Percentiles rank a stretch among this genome's conserved stretches.
Evolutionary conservation across 2,329 filamentous ascomycete genomes (phyloP).

Genomic region (Aspergillus sp.): DNA sequence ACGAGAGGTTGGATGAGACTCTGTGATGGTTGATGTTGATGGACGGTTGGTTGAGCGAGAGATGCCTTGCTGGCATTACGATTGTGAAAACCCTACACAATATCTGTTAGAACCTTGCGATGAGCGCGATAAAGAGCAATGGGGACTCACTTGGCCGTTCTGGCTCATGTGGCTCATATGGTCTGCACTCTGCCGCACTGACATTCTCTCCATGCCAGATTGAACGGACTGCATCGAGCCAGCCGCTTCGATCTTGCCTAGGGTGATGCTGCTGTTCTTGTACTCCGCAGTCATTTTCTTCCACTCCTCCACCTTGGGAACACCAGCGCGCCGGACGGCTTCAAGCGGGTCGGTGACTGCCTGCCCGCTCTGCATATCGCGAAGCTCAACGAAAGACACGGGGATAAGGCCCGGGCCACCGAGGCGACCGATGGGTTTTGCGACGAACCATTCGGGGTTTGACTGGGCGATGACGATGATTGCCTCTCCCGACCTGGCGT

Average conservation of each 20-base stretch:
- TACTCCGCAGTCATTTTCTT: constrained; percentile 99
- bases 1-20: constrained; percentile 56
- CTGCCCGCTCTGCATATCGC: constrained; percentile 86
- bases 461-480: constrained; percentile 99
- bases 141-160: constrained; percentile 51
- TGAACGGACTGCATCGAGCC: constrained; percentile 58
- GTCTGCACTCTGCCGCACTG: constrained; percentile 57
- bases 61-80: constrained; percentile 39
- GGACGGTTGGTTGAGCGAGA: constrained; percentile 33
- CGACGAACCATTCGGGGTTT: constrained; percentile 98
- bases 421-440: constrained; percentile 96
- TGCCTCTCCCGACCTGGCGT: constrained; percentile 90
- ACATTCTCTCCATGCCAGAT: constrained; percentile 75
- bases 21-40: constrained; percentile 41
- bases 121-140: neutral
- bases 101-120: neutral
- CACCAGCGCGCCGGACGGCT: constrained; percentile 82
- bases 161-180: constrained; percentile 53
- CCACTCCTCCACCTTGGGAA: constrained; percentile 96
- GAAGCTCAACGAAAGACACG: constrained; percentile 93
- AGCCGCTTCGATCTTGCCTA: constrained; percentile 76
- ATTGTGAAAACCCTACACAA: constrained; percentile 36
- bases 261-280: constrained; percentile 96
- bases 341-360: constrained; percentile 79
- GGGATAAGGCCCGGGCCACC: constrained; percentile 94